Base-by-base conservation (phyloP, 192 early-diverging fungal genomes). In the Gonapodya prolifera region DNA sequence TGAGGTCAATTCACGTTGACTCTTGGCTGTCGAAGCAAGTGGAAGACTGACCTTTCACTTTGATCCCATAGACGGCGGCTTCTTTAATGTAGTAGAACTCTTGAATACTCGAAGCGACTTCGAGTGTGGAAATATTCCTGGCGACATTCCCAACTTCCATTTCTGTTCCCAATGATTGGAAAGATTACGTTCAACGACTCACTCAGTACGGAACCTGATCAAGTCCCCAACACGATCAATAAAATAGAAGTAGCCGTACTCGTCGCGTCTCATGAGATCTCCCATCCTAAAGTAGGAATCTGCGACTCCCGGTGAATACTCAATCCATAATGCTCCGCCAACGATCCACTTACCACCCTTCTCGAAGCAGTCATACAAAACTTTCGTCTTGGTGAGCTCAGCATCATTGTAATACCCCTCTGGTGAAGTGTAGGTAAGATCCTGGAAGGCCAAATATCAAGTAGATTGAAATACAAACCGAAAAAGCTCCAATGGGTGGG, bases 281-380 rank as follows among this genome's bases (percentile, higher is more conserved):
- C 71, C 71, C 71, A 73, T 73, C 8, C 71, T 2, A 29, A 73
- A 73, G 18, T 32, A 73, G 2, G 2, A 23, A 23, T 61, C 45
- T 61, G 45, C n/a, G n/a, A n/a, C n/a, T n/a, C n/a, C n/a, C n/a
- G n/a, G n/a, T n/a, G n/a, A n/a, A n/a, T n/a, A n/a, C n/a, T n/a
- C n/a, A n/a, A n/a, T n/a, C n/a, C n/a, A n/a, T n/a, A n/a, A n/a
- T n/a, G 23, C 8, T 61, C 45, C 23, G 8, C 45, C 8, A 16
- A 61, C 45, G 18, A 30, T 2, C 71, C 71, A 73, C 71, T 32
- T 73, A 32, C 32, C 71, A 13, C 71, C 71, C 71, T 73, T 73
- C 32, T 73, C 71, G 31, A 73, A 73, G 31, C 71, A 73, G 71
- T 73, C 71, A 8, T 18, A 13, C 2, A 73, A 29, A 73, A 73